phyloP scores from a whole-genome alignment of 2,329 filamentous ascomycete species.

The Alternaria triticina region DNA sequence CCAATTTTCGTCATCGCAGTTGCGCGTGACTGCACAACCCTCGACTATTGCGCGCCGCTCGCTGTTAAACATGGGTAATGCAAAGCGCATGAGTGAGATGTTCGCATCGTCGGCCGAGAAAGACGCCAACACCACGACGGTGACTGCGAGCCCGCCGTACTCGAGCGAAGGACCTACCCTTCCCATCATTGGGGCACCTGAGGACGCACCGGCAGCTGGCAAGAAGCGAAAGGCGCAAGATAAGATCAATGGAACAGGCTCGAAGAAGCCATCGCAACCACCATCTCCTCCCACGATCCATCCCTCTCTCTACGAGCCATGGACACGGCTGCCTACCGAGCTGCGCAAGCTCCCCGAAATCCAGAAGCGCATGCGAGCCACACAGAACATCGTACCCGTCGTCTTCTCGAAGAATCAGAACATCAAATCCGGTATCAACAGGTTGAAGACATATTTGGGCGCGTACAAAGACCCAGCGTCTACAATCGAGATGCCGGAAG shows the following conservation, averaged over 20 bases:
- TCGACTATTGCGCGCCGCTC: background rate
- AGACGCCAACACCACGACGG: constrained; percentile 1
- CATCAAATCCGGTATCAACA: constrained; percentile 23
- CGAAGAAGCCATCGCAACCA: constrained; percentile 4
- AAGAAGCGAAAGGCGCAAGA: constrained; percentile 18
- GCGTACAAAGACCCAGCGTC: constrained; percentile 6
- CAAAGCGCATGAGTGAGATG: constrained; percentile 30
- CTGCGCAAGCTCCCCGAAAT: constrained; percentile 9
- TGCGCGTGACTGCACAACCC: background rate
- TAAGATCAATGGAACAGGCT: background rate
- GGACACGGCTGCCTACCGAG: constrained; percentile 18
- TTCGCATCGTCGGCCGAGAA: constrained; percentile 22
- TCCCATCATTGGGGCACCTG: constrained; percentile 14
- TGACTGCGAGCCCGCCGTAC: constrained; percentile 14
- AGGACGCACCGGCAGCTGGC: background rate
- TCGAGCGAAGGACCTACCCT: constrained; percentile 33
- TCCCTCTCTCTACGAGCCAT: constrained; percentile 26
- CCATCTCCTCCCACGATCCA: constrained; percentile 11
- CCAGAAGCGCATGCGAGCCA: constrained; percentile 2
- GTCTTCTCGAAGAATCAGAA: constrained; percentile 32
- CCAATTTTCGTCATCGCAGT: constrained; percentile 9
- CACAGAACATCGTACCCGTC: constrained; percentile 16
- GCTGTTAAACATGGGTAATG: constrained; percentile 13
- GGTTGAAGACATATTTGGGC: constrained; percentile 17
- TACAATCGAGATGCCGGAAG: constrained; percentile 16